Base-by-base conservation (phyloP, 2,329 filamentous ascomycete genomes). In the Cadophora gregata region DNA sequence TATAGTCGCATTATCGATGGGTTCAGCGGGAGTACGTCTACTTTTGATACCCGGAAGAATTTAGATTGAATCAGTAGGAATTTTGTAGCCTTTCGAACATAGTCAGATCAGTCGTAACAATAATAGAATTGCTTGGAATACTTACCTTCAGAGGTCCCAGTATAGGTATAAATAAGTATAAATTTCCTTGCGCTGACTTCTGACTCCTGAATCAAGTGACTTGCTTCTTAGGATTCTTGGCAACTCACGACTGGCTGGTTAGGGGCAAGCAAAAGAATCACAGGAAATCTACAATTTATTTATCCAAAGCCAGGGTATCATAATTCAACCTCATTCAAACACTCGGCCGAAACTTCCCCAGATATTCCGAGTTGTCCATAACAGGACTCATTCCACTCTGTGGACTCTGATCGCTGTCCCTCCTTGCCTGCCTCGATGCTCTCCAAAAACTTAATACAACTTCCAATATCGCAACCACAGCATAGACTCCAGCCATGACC, bases 401-500 rank as follows among this genome's bases (percentile, higher is more conserved):
- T 8, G 63, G 65, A 27, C 38, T 64, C 31, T 62, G 29, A 27
- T 64, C 66, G 27, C 45, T 65, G 33, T 58, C 53, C 33, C 51
- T 64, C 2, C 61, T 50, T 19, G 29, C 33, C 24, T 38, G 66
- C 64, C 70, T 71, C 63, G 51, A 56, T 31, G 31, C 61, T 45
- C 67, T 72, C 73, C 68, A 73, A 33, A 72, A 50, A 0, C 66
- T 70, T 29, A 77, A 42, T 10, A 67, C 58, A 9, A 73, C 45
- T 65, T 79, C 77, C 63, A 78, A 50, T 1, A 73, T 53, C 14
- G 62, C 71, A 55, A 78, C 63, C 8, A 73, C 71, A 33, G 71
- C 72, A 70, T 77, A 78, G 2, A 79, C 71, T 0, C 77, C 77
- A 12, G 77, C 74, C 72, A 78, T 75, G 14, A 79, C 77, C 0